A percentile compares a stretch with the other conserved stretches of the same genome.
These are phyloP conservation scores for Cadophora sp. DNA, from an alignment of 2,329 filamentous ascomycete genomes.

Conservation along the genomic window DNA sequence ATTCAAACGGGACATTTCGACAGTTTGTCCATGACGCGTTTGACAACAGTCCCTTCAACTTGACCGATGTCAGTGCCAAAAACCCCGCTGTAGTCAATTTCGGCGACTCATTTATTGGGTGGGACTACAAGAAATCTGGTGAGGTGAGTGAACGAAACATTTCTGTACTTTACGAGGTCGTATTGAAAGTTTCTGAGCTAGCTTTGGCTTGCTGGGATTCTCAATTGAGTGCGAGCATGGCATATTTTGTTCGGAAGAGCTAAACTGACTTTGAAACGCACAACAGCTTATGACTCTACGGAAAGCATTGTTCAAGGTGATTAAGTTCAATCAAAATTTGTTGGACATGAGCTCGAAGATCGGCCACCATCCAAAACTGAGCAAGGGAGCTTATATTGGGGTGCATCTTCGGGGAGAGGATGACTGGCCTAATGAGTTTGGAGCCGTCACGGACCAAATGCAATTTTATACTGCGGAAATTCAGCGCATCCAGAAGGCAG, in stretches of 20 bases:
- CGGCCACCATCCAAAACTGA: constrained; percentile 22
- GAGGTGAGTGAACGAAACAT: constrained; percentile 23
- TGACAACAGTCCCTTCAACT: neutral
- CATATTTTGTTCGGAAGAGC: neutral
- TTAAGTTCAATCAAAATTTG: constrained; percentile 31
- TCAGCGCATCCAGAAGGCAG: constrained; percentile 16
- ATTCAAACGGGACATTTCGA: constrained; percentile 26
- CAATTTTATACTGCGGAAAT: constrained; percentile 31
- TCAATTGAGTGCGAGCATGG: neutral
- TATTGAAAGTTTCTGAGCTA: neutral
- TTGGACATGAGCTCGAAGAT: constrained; percentile 28
- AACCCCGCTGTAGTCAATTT: constrained; percentile 31
- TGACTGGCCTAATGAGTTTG: constrained; percentile 36
- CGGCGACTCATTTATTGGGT: constrained; percentile 34
- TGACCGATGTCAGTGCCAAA: constrained; percentile 17
- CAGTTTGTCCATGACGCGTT: constrained; percentile 5
- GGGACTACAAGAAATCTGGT: constrained; percentile 31
- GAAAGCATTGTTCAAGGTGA: constrained; percentile 34
- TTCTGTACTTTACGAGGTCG: neutral
- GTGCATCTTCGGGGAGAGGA: constrained; percentile 37
- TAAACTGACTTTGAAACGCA: neutral
- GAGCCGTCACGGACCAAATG: constrained; percentile 29
- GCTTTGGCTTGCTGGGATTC: neutral
- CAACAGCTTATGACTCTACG: constrained; percentile 21
- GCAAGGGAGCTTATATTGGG: constrained; percentile 32